Evolutionary conservation across 2,329 filamentous ascomycete species (phyloP), one percentile per base, ranked within the genome.

Genomic region (Fusarium miscanthi): DNA sequence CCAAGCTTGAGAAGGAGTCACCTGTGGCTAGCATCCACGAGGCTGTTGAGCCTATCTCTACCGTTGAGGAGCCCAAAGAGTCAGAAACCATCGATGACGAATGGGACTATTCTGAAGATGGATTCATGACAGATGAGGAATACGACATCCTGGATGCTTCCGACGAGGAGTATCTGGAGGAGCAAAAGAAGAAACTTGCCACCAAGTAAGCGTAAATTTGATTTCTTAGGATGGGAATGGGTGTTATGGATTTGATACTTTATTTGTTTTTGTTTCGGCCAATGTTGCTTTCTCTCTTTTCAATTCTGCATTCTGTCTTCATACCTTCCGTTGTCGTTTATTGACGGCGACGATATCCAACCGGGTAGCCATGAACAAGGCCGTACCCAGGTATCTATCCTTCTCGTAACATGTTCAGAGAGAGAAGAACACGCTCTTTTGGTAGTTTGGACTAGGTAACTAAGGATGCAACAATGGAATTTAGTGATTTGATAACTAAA

Each of bases 121-220:
- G 92, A 17, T 98, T 97, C 86, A 84, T 97, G 86, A 98, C 96
- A 1, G 96, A 99, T 73, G 96, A 98, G 81, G 96, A 99, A 84
- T 99, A 98, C 81, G 96, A 99, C 78, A 95, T 98, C 74, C 90
- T 98, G 49, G 94, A 98, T 84, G 95, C 94, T 46, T 97, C 94
- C 66, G 95, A 98, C 75, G 93, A 97, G 81, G 95, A 98, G 80
- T 92, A 88, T 74, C 81, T 90, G 57, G 87, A 87, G 69, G 89
- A 89, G 77, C 85, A 87, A 78, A 82, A 85, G 76, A 83, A 82
- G 76, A 83, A 80, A 77, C 70, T 78, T 63, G 63, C 73, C 57
- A 79, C 78, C 70, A 84, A 85, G 78, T 85, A 79, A 77, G 70
- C 49, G 49, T 51, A 56, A 54, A 49, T 61, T 58, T 72, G 63